Evolutionary conservation across 352 stramenopile species (phyloP).

Genomic region (Globisporangium cystogenes): DNA sequence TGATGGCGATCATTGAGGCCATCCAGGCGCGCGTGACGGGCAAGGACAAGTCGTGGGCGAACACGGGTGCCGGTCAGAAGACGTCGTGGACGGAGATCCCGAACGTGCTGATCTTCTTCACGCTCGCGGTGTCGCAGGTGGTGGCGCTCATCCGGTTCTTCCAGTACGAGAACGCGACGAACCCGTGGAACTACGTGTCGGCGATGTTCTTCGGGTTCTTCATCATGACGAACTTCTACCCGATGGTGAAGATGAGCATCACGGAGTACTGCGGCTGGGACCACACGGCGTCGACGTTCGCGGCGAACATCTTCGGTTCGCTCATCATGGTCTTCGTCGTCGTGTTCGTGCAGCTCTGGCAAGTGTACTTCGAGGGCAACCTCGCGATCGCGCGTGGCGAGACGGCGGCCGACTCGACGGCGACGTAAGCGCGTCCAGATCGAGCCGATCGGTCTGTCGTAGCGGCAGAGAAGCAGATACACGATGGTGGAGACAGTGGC

Average conservation of each 20-base stretch:
- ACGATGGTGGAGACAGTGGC: background rate
- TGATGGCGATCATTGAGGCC: constrained; percentile 82
- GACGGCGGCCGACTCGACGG: background rate
- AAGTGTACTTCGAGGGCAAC: constrained; percentile 79
- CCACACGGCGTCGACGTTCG: constrained; percentile 79
- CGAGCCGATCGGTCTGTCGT: background rate
- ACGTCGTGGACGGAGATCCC: constrained; percentile 86
- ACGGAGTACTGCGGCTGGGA: constrained; percentile 88
- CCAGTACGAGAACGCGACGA: constrained; percentile 87
- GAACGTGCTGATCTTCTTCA: constrained; percentile 88
- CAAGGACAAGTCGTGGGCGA: constrained; percentile 85
- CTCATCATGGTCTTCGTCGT: constrained; percentile 79
- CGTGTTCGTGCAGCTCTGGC: constrained; percentile 87
- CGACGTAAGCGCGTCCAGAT: constrained; percentile 4
- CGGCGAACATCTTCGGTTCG: constrained; percentile 80
- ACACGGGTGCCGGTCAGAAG: constrained; percentile 87
- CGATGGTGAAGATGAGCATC: constrained; percentile 91
- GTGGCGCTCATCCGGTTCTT: constrained; percentile 83
- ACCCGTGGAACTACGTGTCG: constrained; percentile 87
- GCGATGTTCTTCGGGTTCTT: constrained; percentile 87
- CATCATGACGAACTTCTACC: constrained; percentile 84
- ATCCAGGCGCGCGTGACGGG: constrained; percentile 71
- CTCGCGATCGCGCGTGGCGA: constrained; percentile 52
- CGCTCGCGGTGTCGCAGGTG: constrained; percentile 64
- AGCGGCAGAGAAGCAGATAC: background rate